A percentile compares a stretch with the other conserved stretches of the same genome.
These are phyloP conservation scores for Sugiyamaella floridensis DNA, from an alignment of 805 yeast species.

Conservation along the genomic window DNA sequence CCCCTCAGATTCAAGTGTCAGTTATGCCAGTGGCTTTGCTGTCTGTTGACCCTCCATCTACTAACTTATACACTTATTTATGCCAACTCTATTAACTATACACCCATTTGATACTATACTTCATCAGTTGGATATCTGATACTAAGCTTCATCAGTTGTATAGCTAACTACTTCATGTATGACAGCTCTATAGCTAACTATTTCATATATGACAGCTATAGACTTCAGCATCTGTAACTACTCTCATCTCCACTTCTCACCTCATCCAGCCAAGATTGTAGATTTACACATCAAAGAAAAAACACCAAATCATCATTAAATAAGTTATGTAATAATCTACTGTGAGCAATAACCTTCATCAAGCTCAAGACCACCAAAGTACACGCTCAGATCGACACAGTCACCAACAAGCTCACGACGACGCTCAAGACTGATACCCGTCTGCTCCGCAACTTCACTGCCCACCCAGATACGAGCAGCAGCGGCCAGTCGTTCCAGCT, in stretches of 20 bases:
- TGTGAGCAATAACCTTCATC: conserved; percentile 23
- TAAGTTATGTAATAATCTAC: conserved; percentile 1
- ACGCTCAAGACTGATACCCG: conserved; percentile 22
- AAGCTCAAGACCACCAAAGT: conserved; percentile 27
- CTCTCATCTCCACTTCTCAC: no score
- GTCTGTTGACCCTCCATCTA: conserved; percentile 3
- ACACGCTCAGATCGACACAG: conserved; percentile 26
- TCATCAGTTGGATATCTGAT: no score
- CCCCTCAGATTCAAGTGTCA: conserved; percentile 69
- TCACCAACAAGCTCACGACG: conserved; percentile 28
- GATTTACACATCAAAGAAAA: no score
- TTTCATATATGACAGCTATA: no score
- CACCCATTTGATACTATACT: not conserved
- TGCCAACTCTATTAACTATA: not conserved
- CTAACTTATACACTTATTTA: not conserved
- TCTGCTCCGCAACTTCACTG: conserved; percentile 26
- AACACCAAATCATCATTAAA: not conserved
- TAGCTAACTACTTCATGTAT: no score
- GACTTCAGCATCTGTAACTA: no score
- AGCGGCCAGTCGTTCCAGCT: conserved; percentile 22
- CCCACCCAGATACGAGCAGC: conserved; percentile 32
- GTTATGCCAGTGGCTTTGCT: conserved; percentile 78
- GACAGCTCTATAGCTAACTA: no score
- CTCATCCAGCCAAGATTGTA: no score
- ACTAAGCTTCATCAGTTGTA: no score